Evolutionary conservation across 129 eudicot species (phyloP), one percentile per base, ranked within the genome.

Genomic region (Artemisia tridentata): DNA sequence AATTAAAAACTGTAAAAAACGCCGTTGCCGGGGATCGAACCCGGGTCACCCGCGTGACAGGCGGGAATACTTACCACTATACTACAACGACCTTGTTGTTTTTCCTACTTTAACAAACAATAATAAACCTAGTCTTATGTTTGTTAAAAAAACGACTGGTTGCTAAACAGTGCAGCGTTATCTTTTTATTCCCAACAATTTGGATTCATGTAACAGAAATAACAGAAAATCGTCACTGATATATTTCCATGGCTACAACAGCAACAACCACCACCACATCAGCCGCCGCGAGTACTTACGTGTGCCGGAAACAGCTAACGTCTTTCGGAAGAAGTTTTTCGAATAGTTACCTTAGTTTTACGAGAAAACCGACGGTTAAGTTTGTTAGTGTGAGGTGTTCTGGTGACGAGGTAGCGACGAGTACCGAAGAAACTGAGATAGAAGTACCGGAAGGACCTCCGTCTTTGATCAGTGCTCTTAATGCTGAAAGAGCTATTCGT

Each of bases 31-130:
- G 88, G 86, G 95, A 85, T 88, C 91, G 87, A 88, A 89, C 89
- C 88, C 89, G 92, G 92, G 96, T 86, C 90, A 82, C 90, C 89
- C 89, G 87, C 87, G 89, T 89, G 89, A 86, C 88, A 88, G 96
- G 92, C 92, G 96, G 90, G 88, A 86, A 82, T 84, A 86, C 90
- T 86, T 71, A 89, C 90, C 89, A 86, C 92, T 84, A 86, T 89
- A 88, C 88, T 88, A 85, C 91, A 88, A 89, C 96, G 88, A 89
- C 89, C 2, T 38, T 38, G 10, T 7, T 38, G 45, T 38, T 7
- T 7, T 38, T 1, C 45, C 0, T 7, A 7, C 45, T 38, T 38
- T 38, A 2, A 38, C 0, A 1, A 38, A 38, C 8, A 1, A 1
- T 38, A 38, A 38, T 38, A 38, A 38, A 38, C n/a, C 10, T 7